Base-by-base conservation (phyloP, 306 rosid species). In the Oxytropis ochrocephala region DNA sequence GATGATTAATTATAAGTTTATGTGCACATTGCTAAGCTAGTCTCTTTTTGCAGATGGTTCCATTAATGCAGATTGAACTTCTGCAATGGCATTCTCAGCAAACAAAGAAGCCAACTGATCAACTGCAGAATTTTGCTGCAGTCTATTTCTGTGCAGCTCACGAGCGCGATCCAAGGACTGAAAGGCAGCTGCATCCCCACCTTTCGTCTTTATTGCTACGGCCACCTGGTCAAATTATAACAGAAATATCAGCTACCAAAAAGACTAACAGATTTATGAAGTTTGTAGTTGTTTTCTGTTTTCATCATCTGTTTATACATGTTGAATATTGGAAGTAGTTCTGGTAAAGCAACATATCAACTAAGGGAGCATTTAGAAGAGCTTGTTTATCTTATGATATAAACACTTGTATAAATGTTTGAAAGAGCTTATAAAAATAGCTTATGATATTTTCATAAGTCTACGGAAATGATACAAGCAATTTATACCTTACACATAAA, bases 81-180 rank as follows among this genome's bases (percentile, higher is more conserved):
- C 97, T 7, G 92, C 97, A 67, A 95, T 91, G 55, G 92, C 99
- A 77, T 97, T 89, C 87, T 91, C 99, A 0, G 99, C 92, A 80
- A 91, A 95, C 82, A 95, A 78, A 57, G 92, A 89, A 55, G 99
- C 97, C 60, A 95, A 84, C 72, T 89, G 95, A 85, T 95, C 95
- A 19, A 56, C 89, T 7, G 83, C 92, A 29, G 87, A 74, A 59
- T 75, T 89, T 73, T 81, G 96, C 59, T 76, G 96, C 77, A 91
- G 69, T 79, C 85, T 81, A 67, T 74, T 83, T 83, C 78, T 80
- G 70, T 95, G 89, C 30, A 78, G 62, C 78, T 91, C 95, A 1
- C 96, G 89, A 48, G 99, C 99, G n/a, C 97, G 96, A 42, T 87
- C 72, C 73, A 95, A 67, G 44, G 89, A 87, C 84, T 75, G 86